phyloP scores from a whole-genome alignment of 331 rosid species.

The Stylosanthes scabra region DNA sequence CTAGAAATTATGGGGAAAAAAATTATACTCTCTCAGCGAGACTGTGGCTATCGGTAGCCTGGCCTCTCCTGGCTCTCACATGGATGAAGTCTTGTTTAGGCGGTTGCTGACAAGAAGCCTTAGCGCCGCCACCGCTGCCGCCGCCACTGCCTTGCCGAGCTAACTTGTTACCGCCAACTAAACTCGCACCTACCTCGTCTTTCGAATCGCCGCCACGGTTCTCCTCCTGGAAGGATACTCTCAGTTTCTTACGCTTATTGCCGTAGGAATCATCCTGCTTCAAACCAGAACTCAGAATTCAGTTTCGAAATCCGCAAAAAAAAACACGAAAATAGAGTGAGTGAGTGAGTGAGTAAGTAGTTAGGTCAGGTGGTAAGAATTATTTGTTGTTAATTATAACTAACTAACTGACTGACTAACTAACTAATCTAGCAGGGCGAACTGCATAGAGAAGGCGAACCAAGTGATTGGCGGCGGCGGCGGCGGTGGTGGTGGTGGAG shows the following conservation, averaged over 20 bases:
- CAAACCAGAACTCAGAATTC: constrained; percentile 30
- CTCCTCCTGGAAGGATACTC: constrained; percentile 37
- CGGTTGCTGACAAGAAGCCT: constrained; percentile 60
- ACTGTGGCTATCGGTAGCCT: constrained; percentile 98
- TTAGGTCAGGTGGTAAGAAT: too few species aligned
- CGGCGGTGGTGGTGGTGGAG: constrained; percentile 62
- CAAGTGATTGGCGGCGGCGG: constrained; percentile 63
- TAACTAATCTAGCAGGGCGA: neutral
- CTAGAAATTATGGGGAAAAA: neutral
- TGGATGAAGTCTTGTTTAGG: constrained; percentile 89
- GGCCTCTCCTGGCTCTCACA: constrained; percentile 98
- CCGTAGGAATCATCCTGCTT: constrained; percentile 51
- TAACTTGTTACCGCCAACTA: constrained; percentile 47
- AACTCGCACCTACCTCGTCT: constrained; percentile 61
- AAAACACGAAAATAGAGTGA: too few species aligned
- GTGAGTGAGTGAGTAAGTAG: too few species aligned
- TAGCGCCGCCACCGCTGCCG: neutral
- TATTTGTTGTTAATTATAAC: neutral
- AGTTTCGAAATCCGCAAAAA: neutral
- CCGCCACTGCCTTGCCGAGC: constrained; percentile 40
- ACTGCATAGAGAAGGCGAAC: constrained; percentile 41
- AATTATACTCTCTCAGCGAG: constrained; percentile 89
- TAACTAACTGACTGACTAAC: neutral
- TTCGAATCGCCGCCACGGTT: constrained; percentile 44
- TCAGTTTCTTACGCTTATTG: constrained; percentile 62